phyloP scores from a whole-genome alignment of 2,329 filamentous ascomycete genomes.

The Aspergillus japonicus region DNA sequence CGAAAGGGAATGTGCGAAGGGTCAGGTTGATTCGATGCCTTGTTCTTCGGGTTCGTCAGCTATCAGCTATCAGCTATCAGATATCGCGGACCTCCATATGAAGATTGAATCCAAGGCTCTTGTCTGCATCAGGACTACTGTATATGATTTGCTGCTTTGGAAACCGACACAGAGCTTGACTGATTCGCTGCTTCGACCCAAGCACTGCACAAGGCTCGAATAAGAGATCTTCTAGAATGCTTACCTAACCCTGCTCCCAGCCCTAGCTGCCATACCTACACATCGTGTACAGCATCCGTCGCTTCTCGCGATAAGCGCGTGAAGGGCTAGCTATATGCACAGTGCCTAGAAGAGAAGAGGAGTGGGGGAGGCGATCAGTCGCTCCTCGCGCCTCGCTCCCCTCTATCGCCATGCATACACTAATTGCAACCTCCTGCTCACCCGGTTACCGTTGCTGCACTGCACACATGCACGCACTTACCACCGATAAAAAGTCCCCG shows the following conservation, averaged over 20 bases:
- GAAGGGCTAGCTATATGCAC: not conserved
- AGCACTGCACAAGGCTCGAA: too few relatives aligned
- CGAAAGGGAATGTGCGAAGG: too few relatives aligned
- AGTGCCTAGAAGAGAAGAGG: too few relatives aligned
- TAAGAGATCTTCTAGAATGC: not conserved
- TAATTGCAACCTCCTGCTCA: not conserved
- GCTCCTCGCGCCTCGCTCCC: not conserved
- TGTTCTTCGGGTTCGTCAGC: too few relatives aligned
- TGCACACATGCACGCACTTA: conserved; percentile 9
- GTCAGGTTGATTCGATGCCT: too few relatives aligned
- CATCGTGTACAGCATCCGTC: not conserved
- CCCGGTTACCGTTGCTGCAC: not conserved
- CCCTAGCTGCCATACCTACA: not conserved
- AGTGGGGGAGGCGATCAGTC: not conserved
- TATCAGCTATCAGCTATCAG: too few relatives aligned
- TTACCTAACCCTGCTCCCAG: not conserved
- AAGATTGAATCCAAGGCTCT: too few relatives aligned
- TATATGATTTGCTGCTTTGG: too few relatives aligned
- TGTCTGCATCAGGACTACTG: too few relatives aligned
- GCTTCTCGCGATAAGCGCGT: conserved; percentile 12
- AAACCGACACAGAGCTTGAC: too few relatives aligned
- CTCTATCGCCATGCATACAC: not conserved
- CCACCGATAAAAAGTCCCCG: conserved; percentile 2
- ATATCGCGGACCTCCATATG: too few relatives aligned
- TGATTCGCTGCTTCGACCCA: too few relatives aligned